Percentiles rank a stretch among this genome's conserved stretches.
Conservation (phyloP, 805 yeast species). For the Sungouiozyma intestinalis region DNA sequence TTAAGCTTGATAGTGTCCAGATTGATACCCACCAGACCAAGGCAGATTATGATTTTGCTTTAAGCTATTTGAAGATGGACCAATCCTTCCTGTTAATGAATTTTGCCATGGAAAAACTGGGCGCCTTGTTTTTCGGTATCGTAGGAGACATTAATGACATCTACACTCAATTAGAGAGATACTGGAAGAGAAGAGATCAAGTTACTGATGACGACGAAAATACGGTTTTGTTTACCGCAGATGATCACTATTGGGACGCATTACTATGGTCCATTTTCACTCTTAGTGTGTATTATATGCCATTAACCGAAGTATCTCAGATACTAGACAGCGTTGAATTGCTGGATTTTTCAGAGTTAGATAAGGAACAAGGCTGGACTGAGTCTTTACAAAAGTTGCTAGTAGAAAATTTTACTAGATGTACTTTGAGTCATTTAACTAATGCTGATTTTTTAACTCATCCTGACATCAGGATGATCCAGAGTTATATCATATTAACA, state of each 20-base stretch:
- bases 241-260: constrained; percentile 19
- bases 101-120: constrained; percentile 24
- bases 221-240: constrained; percentile 8
- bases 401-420: constrained; percentile 9
- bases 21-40: constrained; percentile 4
- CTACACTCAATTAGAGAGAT: constrained; percentile 16
- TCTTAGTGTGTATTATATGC: constrained; percentile 22
- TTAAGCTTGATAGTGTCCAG: constrained; percentile 3
- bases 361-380: constrained; percentile 7
- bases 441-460: constrained; percentile 13
- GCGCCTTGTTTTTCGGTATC: constrained; percentile 25
- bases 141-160: constrained; percentile 24
- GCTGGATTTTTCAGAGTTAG: constrained; percentile 4
- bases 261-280: constrained; percentile 24
- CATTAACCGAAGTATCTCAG: constrained; percentile 8
- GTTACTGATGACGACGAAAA: not conserved
- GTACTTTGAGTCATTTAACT: constrained; percentile 11
- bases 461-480: constrained; percentile 23
- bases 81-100: constrained; percentile 19
- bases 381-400: constrained; percentile 11
- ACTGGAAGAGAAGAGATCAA: constrained; percentile 16
- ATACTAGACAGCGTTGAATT: constrained; percentile 7
- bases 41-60: constrained; percentile 10
- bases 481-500: constrained; percentile 18
- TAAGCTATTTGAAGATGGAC: constrained; percentile 10